Evolutionary conservation across 108 stramenopile genomes (phyloP).

Genomic region (Nitzschia sp.): DNA sequence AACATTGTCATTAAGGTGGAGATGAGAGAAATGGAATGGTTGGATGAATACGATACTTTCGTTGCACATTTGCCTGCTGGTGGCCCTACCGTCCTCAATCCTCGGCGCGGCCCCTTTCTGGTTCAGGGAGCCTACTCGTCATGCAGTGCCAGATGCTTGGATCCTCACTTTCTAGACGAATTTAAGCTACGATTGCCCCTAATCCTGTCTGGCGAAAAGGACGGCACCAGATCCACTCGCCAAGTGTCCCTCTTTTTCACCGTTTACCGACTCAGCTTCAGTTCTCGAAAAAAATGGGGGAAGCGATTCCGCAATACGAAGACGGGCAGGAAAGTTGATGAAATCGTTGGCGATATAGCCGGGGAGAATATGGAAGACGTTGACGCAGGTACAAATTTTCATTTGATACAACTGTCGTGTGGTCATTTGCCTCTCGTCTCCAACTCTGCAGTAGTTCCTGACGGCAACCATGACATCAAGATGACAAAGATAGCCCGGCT

Average conservation of each 20-base stretch:
- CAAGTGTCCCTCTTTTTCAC: conserved; percentile 59
- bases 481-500: conserved; percentile 42
- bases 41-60: conserved; percentile 39
- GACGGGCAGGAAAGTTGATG: conserved; percentile 23
- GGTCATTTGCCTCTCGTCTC: conserved; percentile 67
- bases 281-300: conserved; percentile 39
- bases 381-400: conserved; percentile 23
- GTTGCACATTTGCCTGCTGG: conserved; percentile 51
- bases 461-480: conserved; percentile 74
- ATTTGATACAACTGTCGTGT: conserved; percentile 60
- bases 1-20: conserved; percentile 82
- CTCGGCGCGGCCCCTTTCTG: conserved; percentile 75
- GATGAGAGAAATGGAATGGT: conserved; percentile 73
- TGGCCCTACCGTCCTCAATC: conserved; percentile 72
- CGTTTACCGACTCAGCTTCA: conserved; percentile 59
- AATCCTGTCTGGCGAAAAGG: conserved; percentile 33
- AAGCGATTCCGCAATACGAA: conserved; percentile 25
- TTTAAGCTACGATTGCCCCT: conserved; percentile 86
- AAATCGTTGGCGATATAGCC: conserved; percentile 25
- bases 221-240: conserved; percentile 10
- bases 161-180: conserved; percentile 79
- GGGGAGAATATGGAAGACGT: conserved; percentile 16
- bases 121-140: conserved; percentile 70
- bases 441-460: conserved; percentile 55
- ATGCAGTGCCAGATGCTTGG: conserved; percentile 54